A percentile compares a stretch with the other conserved stretches of the same genome.
Evolutionary conservation across 2,329 filamentous ascomycete genomes (phyloP).

Genomic region (Cladosporium austrohemisphaericum): DNA sequence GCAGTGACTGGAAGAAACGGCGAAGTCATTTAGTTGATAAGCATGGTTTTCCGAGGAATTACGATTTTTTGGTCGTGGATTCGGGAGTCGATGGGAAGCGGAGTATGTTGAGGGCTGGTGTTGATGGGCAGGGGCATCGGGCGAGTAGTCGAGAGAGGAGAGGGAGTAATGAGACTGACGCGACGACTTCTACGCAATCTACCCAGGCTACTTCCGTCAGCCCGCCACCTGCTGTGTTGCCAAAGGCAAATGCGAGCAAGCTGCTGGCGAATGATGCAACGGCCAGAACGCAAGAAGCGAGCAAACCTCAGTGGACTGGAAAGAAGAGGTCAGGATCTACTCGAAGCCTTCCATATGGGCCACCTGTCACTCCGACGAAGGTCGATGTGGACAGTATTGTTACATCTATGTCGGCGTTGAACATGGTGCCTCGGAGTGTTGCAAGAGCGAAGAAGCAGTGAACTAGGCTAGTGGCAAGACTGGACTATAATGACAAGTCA

Average conservation of each 20-base stretch:
- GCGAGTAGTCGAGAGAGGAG: constrained; percentile 30
- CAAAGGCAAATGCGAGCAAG: neutral
- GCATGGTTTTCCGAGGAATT: constrained; percentile 81
- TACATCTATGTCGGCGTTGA: constrained; percentile 21
- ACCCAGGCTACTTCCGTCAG: constrained; percentile 22
- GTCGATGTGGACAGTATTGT: constrained; percentile 20
- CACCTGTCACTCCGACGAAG: neutral
- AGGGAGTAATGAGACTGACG: constrained; percentile 19
- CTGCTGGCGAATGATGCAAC: neutral
- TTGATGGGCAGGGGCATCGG: constrained; percentile 31
- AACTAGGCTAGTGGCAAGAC: no score
- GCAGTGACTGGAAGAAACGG: constrained; percentile 77
- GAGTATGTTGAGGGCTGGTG: constrained; percentile 67
- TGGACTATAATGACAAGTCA: no score
- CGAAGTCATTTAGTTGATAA: constrained; percentile 89
- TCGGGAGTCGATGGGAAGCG: constrained; percentile 82
- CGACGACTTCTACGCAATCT: constrained; percentile 22
- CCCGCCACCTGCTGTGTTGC: neutral
- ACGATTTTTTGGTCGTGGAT: constrained; percentile 82
- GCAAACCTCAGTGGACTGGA: constrained; percentile 14
- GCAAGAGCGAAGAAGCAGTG: constrained; percentile 1
- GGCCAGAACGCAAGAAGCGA: neutral
- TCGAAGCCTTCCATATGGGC: neutral
- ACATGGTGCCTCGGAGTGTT: constrained; percentile 26
- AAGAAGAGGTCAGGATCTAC: constrained; percentile 10